Evolutionary conservation across 2,329 filamentous ascomycete genomes (phyloP).

Genomic region (Fusarium albidum): DNA sequence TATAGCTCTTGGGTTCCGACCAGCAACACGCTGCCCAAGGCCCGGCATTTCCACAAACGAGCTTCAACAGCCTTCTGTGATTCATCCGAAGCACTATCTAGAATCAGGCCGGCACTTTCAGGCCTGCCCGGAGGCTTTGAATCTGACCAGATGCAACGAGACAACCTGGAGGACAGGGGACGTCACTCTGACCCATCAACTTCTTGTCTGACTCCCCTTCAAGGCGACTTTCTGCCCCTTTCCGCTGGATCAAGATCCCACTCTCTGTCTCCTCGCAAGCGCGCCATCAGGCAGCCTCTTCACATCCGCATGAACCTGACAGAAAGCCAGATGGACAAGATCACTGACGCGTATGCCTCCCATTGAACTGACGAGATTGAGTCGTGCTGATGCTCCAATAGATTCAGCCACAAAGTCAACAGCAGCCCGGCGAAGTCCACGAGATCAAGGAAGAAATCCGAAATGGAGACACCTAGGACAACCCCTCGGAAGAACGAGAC

Average conservation of each 20-base stretch:
- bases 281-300: slow-evolving; percentile 48
- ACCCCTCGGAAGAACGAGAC: slow-evolving; percentile 29
- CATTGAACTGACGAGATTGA: neutral
- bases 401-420: slow-evolving; percentile 46
- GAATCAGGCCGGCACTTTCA: too few relatives aligned
- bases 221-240: slow-evolving; percentile 49
- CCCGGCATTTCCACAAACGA: neutral
- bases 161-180: slow-evolving; percentile 22
- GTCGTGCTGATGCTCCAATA: slow-evolving; percentile 27
- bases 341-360: slow-evolving; percentile 54
- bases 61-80: neutral
- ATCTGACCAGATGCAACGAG: slow-evolving; percentile 29
- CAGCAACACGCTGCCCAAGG: neutral
- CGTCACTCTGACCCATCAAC: slow-evolving; percentile 38
- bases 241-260: slow-evolving; percentile 43
- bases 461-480: slow-evolving; percentile 30
- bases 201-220: slow-evolving; percentile 42
- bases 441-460: slow-evolving; percentile 27
- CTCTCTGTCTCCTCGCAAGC: slow-evolving; percentile 48
- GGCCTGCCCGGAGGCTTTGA: slow-evolving; percentile 10
- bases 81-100: neutral
- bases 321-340: slow-evolving; percentile 57
- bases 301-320: slow-evolving; percentile 59
- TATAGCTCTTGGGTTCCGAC: neutral
- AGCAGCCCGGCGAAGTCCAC: slow-evolving; percentile 35